Base-by-base conservation (phyloP, 1,284 basidiomycete genomes). In the Pseudozyma sp. region DNA sequence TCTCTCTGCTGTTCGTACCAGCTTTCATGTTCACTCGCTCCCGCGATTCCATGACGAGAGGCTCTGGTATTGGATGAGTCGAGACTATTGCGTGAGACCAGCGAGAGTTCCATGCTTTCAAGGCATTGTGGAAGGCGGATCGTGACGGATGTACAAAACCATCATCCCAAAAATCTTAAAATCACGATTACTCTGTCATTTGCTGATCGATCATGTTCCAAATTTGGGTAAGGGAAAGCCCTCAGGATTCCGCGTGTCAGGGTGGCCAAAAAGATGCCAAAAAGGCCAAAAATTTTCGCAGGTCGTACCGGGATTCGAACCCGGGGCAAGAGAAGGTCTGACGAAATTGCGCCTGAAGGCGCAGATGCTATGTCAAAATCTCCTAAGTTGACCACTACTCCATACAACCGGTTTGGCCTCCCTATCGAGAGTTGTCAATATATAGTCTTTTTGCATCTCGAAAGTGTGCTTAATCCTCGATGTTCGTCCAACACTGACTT, bases 301-400 rank as follows among this genome's bases (percentile, higher is more conserved):
- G 69, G 60, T 72, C 64, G 19, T 72, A 66, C 69, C 57, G 64
- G 69, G 69, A 72, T 67, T 72, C 69, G 69, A 72, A 72, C 69
- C 69, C 60, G 60, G 69, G 69, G 64, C 69, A 67, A 68, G 64
- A 64, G 64, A 67, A 71, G 37, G 11, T 66, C 31, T 43, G 47
- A 17, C 30, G 3, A 42, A 37, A 13, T 33, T 14, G 42, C 34
- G 13, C 7, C 8, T 6, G 3, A n/a, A 29, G 16, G 24, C 5
- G 17, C 16, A 9, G 13, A 40, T 10, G 7, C 17, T 29, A 31
- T 24, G 17, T 72, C 69, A 72, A 67, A 72, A 72, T 67, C 69
- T 67, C 64, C 64, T 64, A 64, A 72, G 69, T 72, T 72, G 54
- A 72, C 64, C 69, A 68, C 69, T 72, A 72, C 69, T 68, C 69